These are phyloP conservation scores for Talaromyces trachyspermus DNA, from an alignment of 495 filamentous ascomycete species.

Conservation along the genomic window DNA sequence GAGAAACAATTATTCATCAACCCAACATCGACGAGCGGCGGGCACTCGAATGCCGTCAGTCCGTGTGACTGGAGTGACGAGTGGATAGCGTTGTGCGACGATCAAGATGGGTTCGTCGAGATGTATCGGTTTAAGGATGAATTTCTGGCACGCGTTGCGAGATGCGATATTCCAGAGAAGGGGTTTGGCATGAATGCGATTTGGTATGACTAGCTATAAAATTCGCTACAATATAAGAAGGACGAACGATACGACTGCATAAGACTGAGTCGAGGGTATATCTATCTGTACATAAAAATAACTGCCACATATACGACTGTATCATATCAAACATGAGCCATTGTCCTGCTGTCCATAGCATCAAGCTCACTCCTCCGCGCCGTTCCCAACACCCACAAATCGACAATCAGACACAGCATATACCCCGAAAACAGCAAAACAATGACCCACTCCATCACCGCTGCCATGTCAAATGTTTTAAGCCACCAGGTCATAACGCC, in stretches of 20 bases:
- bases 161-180: constrained; percentile 66
- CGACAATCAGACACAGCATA: constrained; percentile 6
- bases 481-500: constrained; percentile 5
- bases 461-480: background rate
- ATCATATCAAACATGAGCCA: no score
- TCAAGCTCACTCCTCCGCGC: no score
- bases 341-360: no score
- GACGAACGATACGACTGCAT: no score
- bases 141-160: constrained; percentile 65
- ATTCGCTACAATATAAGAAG: no score
- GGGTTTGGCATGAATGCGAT: constrained; percentile 89
- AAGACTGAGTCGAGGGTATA: no score
- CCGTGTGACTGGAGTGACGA: constrained; percentile 77
- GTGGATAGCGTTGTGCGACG: constrained; percentile 77
- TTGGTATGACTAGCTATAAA: constrained; percentile 66
- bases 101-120: constrained; percentile 78
- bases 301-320: no score
- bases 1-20: constrained; percentile 71
- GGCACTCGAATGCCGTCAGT: constrained; percentile 75
- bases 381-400: constrained; percentile 2
- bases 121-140: constrained; percentile 78
- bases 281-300: no score
- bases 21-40: constrained; percentile 76
- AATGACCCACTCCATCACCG: constrained; percentile 3
- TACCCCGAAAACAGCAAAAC: constrained; percentile 5